These are phyloP conservation scores for Aspergillus sp. DNA, from an alignment of 2,329 filamentous ascomycete species.

Conservation along the genomic window DNA sequence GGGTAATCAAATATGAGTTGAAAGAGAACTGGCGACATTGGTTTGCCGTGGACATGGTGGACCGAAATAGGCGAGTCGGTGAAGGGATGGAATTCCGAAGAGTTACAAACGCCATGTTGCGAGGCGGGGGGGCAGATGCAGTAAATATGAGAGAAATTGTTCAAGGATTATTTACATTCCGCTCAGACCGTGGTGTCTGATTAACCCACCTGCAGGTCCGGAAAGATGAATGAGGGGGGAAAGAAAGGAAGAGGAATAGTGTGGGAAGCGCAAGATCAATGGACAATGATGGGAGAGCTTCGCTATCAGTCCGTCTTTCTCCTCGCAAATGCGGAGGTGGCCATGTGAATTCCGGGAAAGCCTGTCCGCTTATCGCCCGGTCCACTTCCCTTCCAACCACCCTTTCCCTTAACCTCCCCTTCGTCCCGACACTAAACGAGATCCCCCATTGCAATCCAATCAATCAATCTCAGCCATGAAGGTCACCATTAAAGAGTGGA, in stretches of 20 bases:
- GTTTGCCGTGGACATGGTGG: conserved; percentile 30
- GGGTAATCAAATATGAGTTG: conserved; percentile 82
- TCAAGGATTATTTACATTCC: conserved; percentile 32
- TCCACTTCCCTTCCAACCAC: not conserved
- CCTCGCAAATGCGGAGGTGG: conserved; percentile 5
- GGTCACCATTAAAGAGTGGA: conserved; percentile 90
- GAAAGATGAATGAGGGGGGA: not conserved
- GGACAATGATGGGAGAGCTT: not conserved
- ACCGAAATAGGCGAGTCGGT: conserved; percentile 27
- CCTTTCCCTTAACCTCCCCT: not conserved
- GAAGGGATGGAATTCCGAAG: conserved; percentile 33
- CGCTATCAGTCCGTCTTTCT: conserved; percentile 2
- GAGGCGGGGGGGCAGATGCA: not conserved
- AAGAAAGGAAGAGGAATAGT: not conserved
- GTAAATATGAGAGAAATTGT: conserved; percentile 9
- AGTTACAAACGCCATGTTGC: conserved; percentile 38
- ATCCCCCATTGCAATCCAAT: not conserved
- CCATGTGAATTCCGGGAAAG: conserved; percentile 8
- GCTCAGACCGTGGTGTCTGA: conserved; percentile 10
- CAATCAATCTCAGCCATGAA: conserved; percentile 65
- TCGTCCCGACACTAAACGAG: conserved; percentile 9
- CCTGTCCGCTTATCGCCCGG: conserved; percentile 1
- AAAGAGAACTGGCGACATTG: conserved; percentile 52
- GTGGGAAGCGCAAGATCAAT: conserved; percentile 1
- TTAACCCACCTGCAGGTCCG: conserved; percentile 7